These are phyloP conservation scores for Dendryphion nanum DNA, from an alignment of 2,329 filamentous ascomycete genomes.

Conservation along the genomic window DNA sequence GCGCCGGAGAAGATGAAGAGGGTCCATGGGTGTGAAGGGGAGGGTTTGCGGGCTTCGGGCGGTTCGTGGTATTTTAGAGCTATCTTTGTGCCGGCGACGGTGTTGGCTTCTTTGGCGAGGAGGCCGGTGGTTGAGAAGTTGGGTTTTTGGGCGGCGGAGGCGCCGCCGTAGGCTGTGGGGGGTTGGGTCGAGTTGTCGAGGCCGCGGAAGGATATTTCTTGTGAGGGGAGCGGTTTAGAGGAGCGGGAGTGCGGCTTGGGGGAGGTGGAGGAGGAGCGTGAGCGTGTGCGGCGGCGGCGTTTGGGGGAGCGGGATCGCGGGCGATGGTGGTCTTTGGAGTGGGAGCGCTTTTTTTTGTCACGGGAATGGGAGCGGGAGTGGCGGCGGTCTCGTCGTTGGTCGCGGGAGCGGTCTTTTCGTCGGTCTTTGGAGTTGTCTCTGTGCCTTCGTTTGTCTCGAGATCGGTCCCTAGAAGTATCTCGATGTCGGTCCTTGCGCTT, in stretches of 20 bases:
- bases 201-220: conserved; percentile 46
- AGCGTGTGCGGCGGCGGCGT: conserved; percentile 32
- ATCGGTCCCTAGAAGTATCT: conserved; percentile 11
- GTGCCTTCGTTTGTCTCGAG: conserved; percentile 11
- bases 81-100: conserved; percentile 71
- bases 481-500: background rate
- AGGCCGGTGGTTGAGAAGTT: conserved; percentile 81
- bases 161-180: conserved; percentile 31
- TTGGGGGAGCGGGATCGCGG: conserved; percentile 36
- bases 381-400: conserved; percentile 11
- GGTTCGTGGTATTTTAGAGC: conserved; percentile 96
- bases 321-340: conserved; percentile 23
- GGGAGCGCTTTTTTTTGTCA: conserved; percentile 15
- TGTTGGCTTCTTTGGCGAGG: conserved; percentile 85
- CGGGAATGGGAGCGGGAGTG: conserved; percentile 15
- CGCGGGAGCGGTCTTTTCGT: conserved; percentile 8
- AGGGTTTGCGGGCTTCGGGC: conserved; percentile 83
- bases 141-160: conserved; percentile 73
- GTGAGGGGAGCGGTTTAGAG: conserved; percentile 46
- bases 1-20: conserved; percentile 88
- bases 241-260: conserved; percentile 43
- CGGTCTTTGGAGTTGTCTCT: conserved; percentile 6
- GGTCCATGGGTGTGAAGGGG: conserved; percentile 76
- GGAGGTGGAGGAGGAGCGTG: conserved; percentile 40
- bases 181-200: conserved; percentile 28